phyloP scores from a whole-genome alignment of 1,139 yeast genomes.

The Candida albicans region DNA sequence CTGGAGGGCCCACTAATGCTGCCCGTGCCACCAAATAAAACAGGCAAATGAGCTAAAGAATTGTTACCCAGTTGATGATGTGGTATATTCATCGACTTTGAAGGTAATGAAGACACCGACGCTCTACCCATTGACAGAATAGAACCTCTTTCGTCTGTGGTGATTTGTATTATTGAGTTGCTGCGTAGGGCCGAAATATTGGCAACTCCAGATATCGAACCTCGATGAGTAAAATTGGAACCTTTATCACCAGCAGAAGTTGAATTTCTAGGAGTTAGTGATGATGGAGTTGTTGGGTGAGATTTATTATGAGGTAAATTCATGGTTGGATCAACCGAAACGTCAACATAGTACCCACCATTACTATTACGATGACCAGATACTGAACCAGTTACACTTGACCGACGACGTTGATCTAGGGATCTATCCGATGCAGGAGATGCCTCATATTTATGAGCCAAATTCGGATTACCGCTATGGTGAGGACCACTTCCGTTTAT shows the following conservation, averaged over 20 bases:
- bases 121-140: conserved; percentile 37
- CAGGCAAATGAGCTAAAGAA: conserved; percentile 47
- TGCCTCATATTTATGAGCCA: conserved; percentile 13
- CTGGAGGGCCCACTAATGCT: conserved; percentile 46
- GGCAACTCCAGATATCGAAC: conserved; percentile 4
- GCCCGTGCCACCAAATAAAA: conserved; percentile 43
- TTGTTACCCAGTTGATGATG: conserved; percentile 45
- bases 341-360: conserved; percentile 51
- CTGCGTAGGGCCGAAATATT: conserved; percentile 25
- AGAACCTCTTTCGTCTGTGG: conserved; percentile 40
- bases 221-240: conserved; percentile 4
- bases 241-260: conserved; percentile 17
- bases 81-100: conserved; percentile 51
- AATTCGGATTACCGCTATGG: conserved; percentile 1
- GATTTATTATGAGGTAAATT: conserved; percentile 48
- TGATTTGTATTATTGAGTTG: conserved; percentile 47
- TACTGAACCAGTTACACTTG: conserved; percentile 28
- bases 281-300: conserved; percentile 33
- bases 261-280: conserved; percentile 42
- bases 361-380: conserved; percentile 23
- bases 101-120: conserved; percentile 46
- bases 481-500: conserved; percentile 5
- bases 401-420: conserved; percentile 38
- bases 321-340: conserved; percentile 49
- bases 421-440: conserved; percentile 21